A percentile compares a stretch with the other conserved stretches of the same genome.
Evolutionary conservation across 805 yeast species (phyloP).

Genomic region (Kuraishia hungarica): DNA sequence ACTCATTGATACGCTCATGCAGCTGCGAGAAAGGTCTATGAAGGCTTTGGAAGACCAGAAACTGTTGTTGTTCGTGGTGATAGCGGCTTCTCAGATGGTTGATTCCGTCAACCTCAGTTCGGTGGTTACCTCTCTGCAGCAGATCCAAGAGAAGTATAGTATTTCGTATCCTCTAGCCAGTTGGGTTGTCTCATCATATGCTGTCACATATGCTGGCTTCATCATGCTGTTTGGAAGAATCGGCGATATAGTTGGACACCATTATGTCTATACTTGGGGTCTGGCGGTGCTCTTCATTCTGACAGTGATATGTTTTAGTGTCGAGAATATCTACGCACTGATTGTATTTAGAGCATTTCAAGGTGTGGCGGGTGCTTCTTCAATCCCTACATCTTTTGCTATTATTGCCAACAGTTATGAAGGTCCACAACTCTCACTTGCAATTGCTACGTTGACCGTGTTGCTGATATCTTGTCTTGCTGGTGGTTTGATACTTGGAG

Average conservation of each 20-base stretch:
- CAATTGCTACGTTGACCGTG: slow-evolving; percentile 18
- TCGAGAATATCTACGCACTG: slow-evolving; percentile 17
- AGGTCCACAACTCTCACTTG: slow-evolving; percentile 18
- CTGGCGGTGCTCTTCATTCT: slow-evolving; percentile 13
- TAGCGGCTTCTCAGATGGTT: not conserved
- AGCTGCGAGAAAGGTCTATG: not conserved
- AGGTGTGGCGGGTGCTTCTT: slow-evolving; percentile 25
- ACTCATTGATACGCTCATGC: not conserved
- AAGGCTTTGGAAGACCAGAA: not conserved
- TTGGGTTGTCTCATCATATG: slow-evolving; percentile 28
- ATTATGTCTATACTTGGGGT: slow-evolving; percentile 17
- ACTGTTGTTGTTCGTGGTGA: not conserved
- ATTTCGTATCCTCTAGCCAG: slow-evolving; percentile 3
- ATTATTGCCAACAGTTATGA: slow-evolving; percentile 20
- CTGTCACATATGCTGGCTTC: slow-evolving; percentile 27
- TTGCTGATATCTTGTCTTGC: slow-evolving; percentile 24
- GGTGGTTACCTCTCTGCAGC: slow-evolving; percentile 2
- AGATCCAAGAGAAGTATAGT: slow-evolving; percentile 1
- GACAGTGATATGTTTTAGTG: not conserved
- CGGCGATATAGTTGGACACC: slow-evolving; percentile 25
- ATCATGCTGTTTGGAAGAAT: slow-evolving; percentile 27
- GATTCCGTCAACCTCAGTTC: slow-evolving; percentile 8
- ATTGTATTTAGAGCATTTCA: slow-evolving; percentile 29
- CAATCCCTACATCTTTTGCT: slow-evolving; percentile 26
- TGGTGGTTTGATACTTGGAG: slow-evolving; percentile 32